Percentiles rank a stretch among this genome's conserved stretches.
Conservation (phyloP, 768 basidiomycete species). For the Crucibulum laeve region DNA sequence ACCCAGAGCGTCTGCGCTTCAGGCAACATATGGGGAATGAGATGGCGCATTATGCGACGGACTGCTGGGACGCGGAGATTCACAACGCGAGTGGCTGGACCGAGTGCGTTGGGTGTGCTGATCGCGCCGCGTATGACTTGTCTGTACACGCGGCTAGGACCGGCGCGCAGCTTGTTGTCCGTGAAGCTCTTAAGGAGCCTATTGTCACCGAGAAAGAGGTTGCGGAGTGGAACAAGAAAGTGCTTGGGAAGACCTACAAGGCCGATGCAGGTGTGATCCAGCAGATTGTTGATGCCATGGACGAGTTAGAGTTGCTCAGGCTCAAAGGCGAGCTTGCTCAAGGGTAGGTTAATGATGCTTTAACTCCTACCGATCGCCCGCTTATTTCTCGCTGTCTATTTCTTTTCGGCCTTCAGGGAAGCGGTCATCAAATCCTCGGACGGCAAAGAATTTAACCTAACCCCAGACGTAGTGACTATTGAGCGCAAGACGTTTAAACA, state of each 20-base stretch:
- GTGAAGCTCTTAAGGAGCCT: conserved; percentile 82
- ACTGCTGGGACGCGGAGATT: conserved; percentile 99
- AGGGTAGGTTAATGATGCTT: conserved; percentile 51
- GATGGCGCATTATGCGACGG: conserved; percentile 99
- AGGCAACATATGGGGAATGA: conserved; percentile 98
- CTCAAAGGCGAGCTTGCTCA: conserved; percentile 69
- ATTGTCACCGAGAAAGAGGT: conserved; percentile 77
- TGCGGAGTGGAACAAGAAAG: conserved; percentile 82
- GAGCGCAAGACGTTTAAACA: conserved; percentile 85
- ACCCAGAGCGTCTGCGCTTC: conserved; percentile 81
- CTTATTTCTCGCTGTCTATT: conserved; percentile 2
- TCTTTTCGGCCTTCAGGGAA: conserved; percentile 29
- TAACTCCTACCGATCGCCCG: not conserved
- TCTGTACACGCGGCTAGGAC: conserved; percentile 85
- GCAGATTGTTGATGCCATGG: conserved; percentile 60
- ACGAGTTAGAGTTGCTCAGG: conserved; percentile 57
- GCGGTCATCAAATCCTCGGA: conserved; percentile 54
- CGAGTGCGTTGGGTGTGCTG: conserved; percentile 98
- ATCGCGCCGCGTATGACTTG: conserved; percentile 95
- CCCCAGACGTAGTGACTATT: conserved; percentile 71
- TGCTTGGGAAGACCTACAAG: conserved; percentile 85
- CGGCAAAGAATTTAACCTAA: conserved; percentile 66
- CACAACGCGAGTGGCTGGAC: conserved; percentile 90
- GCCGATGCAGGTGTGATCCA: conserved; percentile 69
- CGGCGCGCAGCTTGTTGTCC: conserved; percentile 79